Base-by-base conservation (phyloP, 2,329 filamentous ascomycete genomes). In the Pseudogymnoascus destructans region DNA sequence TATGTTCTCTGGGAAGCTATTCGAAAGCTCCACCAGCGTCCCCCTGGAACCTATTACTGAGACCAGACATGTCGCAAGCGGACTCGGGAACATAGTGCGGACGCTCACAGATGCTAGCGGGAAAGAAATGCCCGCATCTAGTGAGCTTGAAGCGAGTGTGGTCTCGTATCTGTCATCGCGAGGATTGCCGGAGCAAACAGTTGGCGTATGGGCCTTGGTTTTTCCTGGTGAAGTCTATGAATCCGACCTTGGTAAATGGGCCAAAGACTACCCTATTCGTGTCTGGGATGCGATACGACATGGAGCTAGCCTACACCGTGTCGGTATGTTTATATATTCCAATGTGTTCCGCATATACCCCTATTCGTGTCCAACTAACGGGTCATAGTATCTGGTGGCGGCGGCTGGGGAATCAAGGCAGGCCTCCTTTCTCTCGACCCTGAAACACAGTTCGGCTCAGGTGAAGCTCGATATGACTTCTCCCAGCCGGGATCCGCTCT, bases 341-440 rank as follows among this genome's bases (percentile, higher is more conserved):
- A 4, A 30, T 59, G 8, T 25, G 61, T 17, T 23, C 54, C 25
- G 19, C 40, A 58, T 36, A 4, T 27, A 17, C 2, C 55, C n/a
- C 49, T 17, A 40, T 38, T 25, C 23, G 36, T 23, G 17, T 19
- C 33, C 56, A 33, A 7, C 63, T 63, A 54, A 66, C 35, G n/a
- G 3, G 65, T 59, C 62, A 58, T 74, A 77, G 80, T 91, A 62
- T 90, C 87, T 65, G 89, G 89, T 3, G 89, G 89, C 49, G 89
- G 89, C 40, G 89, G 89, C 17, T 95, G 89, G 89, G 89, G 89
- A 13, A 75, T 79, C 59, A 93, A 92, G 69, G 82, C 86, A 65
- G 89, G 89, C 0, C 73, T 95, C 0, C 73, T 95, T 2, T 89
- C 88, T 5, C 75, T 95, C 3, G 88, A 93, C 66, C 87, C 89